Percentiles rank a stretch among this genome's conserved stretches.
Conservation (phyloP, 202 grass and related monocot genomes). For the Elaeis oleifera region DNA sequence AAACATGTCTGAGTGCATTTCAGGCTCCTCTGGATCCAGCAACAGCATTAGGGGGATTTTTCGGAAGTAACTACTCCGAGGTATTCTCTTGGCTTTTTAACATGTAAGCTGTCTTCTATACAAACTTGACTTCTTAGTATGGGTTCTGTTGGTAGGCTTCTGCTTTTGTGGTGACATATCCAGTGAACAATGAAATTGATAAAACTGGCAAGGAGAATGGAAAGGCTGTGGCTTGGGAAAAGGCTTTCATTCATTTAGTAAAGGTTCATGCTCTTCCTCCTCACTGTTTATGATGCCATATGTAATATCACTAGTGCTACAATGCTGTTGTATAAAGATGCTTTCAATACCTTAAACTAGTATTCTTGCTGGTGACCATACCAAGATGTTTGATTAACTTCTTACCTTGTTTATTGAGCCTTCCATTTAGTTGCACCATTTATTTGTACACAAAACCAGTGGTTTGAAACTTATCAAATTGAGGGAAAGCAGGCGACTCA, state of each 20-base stretch:
- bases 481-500: too few relatives aligned
- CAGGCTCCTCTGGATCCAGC: slow-evolving; percentile 79
- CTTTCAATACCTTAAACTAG: too few relatives aligned
- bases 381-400: too few relatives aligned
- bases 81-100: slow-evolving; percentile 27
- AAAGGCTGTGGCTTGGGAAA: slow-evolving; percentile 87
- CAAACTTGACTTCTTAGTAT: too few relatives aligned
- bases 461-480: too few relatives aligned
- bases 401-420: too few relatives aligned
- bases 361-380: too few relatives aligned
- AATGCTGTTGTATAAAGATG: too few relatives aligned
- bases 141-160: slow-evolving; percentile 43
- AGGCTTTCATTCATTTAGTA: slow-evolving; percentile 76
- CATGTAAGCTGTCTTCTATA: too few relatives aligned
- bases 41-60: slow-evolving; percentile 82
- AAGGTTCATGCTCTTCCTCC: slow-evolving; percentile 45
- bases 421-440: too few relatives aligned
- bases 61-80: slow-evolving; percentile 75
- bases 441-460: too few relatives aligned
- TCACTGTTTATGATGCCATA: neutral
- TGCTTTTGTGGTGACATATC: slow-evolving; percentile 93
- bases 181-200: slow-evolving; percentile 84
- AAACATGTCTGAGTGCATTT: slow-evolving; percentile 80
- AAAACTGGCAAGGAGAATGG: slow-evolving; percentile 59
- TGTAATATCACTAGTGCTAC: neutral